Evolutionary conservation across 495 filamentous ascomycete genomes (phyloP), one percentile per base, ranked within the genome.

Genomic region (Trichoderma asperelloides): DNA sequence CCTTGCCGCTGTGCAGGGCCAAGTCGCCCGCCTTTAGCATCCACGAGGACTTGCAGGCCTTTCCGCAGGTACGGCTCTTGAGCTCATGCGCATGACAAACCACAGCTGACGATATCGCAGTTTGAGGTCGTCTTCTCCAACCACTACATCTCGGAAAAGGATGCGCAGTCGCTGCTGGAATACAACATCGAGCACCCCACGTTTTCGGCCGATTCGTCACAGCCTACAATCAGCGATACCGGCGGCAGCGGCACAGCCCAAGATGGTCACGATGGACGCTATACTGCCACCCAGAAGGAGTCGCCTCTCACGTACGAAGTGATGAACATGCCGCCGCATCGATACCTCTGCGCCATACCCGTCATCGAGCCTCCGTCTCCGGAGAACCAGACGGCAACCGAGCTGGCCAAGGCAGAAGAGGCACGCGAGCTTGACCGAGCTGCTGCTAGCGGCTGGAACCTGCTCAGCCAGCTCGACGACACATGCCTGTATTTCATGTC

Each of bases 41-140:
- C 40, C 87, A 96, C 71, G 93, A 98, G 73, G 95, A 98, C 75
- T 75, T 98, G 12, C 82, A 97, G 43, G 94, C 95, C 25, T 92
- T 89, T 80, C 95, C 95, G 30, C 95, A 97, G 81, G 92, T 96
- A 78, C 40, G 64, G 41, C 65, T 63, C 16, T 40, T 69, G 25
- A 51, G 11, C 16, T 25, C 23, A 13, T 28, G 41, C 63, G 21
- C 23, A 47, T 67, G 43, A 27, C 66, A 75, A 66, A 66, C n/a
- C 37, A 3, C 9, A 28, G 25, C 45, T 23, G 40, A 25, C 23
- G 28, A 21, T 25, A 27, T 21, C 27, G 15, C 68, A 97, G 89
- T 98, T 89, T 73, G 89, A 96, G 75, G 84, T 98, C 6, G 76
- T 88, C 60, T 92, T 94, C 76, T 87, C 89, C 12, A 86, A 92